Percentiles rank a stretch among this genome's conserved stretches.
These are phyloP conservation scores for Calonectria pteridis DNA, from an alignment of 2,329 filamentous ascomycete genomes.

Conservation along the genomic window DNA sequence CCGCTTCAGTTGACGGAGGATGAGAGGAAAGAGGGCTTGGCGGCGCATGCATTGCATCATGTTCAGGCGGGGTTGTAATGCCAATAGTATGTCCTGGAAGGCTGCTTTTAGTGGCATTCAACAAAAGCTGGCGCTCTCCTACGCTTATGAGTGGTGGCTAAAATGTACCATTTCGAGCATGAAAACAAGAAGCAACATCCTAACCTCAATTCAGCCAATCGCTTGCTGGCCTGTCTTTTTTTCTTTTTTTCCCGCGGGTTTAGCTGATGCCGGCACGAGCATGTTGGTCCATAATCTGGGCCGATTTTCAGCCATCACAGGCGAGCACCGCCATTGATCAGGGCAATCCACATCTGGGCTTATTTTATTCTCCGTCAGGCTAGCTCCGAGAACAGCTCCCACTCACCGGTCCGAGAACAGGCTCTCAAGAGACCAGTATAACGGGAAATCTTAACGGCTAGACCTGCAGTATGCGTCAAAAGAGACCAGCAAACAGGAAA, in stretches of 20 bases:
- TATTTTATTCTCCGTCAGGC: no score
- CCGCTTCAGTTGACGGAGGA: no score
- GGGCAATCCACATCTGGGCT: neutral
- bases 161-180: neutral
- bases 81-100: neutral
- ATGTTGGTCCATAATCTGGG: neutral
- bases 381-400: no score
- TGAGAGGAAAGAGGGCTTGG: neutral
- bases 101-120: neutral
- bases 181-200: neutral
- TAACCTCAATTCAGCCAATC: neutral
- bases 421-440: no score
- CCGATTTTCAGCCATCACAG: neutral
- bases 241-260: neutral
- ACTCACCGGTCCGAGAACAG: no score
- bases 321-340: neutral
- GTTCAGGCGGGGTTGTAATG: neutral
- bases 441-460: no score
- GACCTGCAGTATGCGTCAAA: no score
- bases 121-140: neutral
- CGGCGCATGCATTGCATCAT: no score
- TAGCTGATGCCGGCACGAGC: neutral
- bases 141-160: neutral
- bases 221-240: neutral
- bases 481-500: no score